Evolutionary conservation across 2,329 filamentous ascomycete genomes (phyloP).

Genomic region (Epichloe scottii): DNA sequence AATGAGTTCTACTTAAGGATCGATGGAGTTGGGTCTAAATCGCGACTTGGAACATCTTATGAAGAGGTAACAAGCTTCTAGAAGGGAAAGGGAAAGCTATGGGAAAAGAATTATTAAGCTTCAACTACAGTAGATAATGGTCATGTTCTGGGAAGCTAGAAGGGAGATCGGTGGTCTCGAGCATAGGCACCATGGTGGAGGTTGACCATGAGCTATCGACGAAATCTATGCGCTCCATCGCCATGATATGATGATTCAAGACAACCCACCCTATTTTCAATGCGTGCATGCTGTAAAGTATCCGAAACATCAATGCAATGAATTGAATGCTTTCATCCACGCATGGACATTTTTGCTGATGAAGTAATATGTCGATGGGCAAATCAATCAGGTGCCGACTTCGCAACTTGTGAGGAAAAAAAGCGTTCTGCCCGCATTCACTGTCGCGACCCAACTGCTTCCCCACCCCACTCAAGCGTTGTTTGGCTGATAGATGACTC

Average conservation of each 20-base stretch:
- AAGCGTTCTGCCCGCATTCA: neutral
- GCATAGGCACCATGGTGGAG: no score
- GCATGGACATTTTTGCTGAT: no score
- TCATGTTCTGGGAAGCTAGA: neutral
- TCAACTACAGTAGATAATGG: neutral
- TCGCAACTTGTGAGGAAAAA: neutral
- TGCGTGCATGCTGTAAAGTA: no score
- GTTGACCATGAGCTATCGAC: no score
- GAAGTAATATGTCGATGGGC: no score
- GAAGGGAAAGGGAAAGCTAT: neutral
- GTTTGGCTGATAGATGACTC: slow-evolving; percentile 8
- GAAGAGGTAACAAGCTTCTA: neutral
- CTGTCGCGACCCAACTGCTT: slow-evolving; percentile 4
- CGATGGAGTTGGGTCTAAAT: neutral
- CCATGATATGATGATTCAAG: no score
- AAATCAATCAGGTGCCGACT: neutral
- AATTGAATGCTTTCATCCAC: no score
- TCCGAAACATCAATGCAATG: no score
- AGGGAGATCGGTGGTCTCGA: neutral
- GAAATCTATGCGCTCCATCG: no score
- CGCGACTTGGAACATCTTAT: neutral
- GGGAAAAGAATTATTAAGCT: neutral
- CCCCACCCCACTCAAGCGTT: slow-evolving; percentile 5
- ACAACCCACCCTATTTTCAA: no score
- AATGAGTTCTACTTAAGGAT: neutral